A percentile compares a stretch with the other conserved stretches of the same genome.
Evolutionary conservation across 805 yeast genomes (phyloP).

Genomic region (Wickerhamomyces sydowiorum): DNA sequence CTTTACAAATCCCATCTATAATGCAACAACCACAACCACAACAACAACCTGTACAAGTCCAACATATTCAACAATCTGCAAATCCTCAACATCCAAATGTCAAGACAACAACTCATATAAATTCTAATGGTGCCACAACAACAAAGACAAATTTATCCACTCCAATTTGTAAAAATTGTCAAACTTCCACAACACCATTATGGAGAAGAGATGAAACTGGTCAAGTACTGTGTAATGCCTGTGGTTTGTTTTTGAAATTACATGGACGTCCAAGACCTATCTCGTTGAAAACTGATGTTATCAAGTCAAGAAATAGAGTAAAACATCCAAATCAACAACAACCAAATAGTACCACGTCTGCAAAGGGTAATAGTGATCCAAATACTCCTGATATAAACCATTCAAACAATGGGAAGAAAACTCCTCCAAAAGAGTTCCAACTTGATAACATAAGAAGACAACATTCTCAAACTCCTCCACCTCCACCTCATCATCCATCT

Average conservation of each 20-base stretch:
- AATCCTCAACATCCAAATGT: conserved; percentile 42
- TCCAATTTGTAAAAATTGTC: conserved; percentile 84
- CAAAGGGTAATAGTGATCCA: conserved; percentile 7
- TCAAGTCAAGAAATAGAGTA: conserved; percentile 84
- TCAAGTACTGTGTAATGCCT: conserved; percentile 88
- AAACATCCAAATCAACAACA: conserved; percentile 34
- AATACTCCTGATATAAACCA: conserved; percentile 18
- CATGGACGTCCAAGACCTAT: conserved; percentile 94
- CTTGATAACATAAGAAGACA: neutral
- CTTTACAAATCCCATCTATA: neutral
- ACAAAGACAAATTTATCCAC: conserved; percentile 55
- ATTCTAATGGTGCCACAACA: conserved; percentile 58
- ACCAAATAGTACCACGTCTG: conserved; percentile 2
- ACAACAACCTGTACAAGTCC: conserved; percentile 7
- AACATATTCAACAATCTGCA: neutral
- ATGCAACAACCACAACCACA: neutral
- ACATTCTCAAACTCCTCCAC: neutral
- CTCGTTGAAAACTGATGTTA: conserved; percentile 84
- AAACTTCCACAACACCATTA: conserved; percentile 87
- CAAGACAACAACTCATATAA: conserved; percentile 48
- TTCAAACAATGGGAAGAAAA: conserved; percentile 12
- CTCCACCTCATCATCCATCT: neutral
- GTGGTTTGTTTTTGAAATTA: conserved; percentile 82
- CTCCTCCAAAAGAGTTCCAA: conserved; percentile 8
- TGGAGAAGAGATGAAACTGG: conserved; percentile 96